phyloP scores from a whole-genome alignment of 1,139 yeast species.

The Zygosaccharomyces pseudobailii region DNA sequence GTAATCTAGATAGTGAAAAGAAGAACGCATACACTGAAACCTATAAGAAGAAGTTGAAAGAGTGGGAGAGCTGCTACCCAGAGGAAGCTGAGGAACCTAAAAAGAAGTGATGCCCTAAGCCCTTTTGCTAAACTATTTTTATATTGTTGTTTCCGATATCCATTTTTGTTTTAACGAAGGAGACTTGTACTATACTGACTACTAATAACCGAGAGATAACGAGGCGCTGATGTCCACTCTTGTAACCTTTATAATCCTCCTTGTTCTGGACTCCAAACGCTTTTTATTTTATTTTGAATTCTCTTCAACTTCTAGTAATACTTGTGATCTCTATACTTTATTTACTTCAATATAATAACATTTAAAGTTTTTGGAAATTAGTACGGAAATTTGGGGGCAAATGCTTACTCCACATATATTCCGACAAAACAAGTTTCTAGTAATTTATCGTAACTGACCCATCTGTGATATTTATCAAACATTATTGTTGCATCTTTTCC shows the following conservation, averaged over 20 bases:
- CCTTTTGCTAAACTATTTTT: not conserved
- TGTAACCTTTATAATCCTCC: not conserved
- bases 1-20: conserved; percentile 27
- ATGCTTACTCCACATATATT: conserved; percentile 11
- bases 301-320: not conserved
- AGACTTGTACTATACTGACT: conserved; percentile 5
- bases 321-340: not conserved
- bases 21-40: conserved; percentile 34
- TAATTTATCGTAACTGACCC: conserved; percentile 87
- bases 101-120: conserved; percentile 2
- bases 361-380: not conserved
- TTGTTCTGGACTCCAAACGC: not conserved
- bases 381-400: not conserved
- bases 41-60: conserved; percentile 33
- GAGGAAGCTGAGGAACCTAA: conserved; percentile 21
- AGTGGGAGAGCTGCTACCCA: conserved; percentile 35
- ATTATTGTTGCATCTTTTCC: conserved; percentile 81
- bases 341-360: not conserved
- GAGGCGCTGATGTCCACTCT: not conserved
- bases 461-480: conserved; percentile 76
- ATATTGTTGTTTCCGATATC: not conserved
- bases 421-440: conserved; percentile 78
- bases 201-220: not conserved
- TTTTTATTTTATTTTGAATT: not conserved
- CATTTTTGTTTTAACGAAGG: not conserved